Evolutionary conservation across 1,284 basidiomycete genomes (phyloP).

Genomic region (Phellopilus nigrolimitatus): DNA sequence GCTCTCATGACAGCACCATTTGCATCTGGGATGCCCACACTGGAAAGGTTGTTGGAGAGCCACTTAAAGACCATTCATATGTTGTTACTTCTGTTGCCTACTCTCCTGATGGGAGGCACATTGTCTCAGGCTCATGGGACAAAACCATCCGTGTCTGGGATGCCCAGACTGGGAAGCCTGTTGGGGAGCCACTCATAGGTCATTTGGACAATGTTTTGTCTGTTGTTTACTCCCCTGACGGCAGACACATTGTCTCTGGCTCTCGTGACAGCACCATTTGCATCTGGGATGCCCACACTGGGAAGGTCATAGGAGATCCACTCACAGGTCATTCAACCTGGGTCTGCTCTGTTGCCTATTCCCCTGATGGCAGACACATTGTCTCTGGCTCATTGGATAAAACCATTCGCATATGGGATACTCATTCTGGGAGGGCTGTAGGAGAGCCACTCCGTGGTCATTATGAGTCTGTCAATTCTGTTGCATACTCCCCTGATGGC

Average conservation of each 20-base stretch:
- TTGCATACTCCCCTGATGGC: too few relatives aligned
- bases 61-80: conserved; percentile 99
- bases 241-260: too few relatives aligned
- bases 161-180: conserved; percentile 24
- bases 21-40: conserved; percentile 99
- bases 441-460: too few relatives aligned
- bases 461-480: too few relatives aligned
- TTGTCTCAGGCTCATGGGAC: conserved; percentile 72
- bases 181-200: background rate
- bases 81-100: conserved; percentile 96
- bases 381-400: background rate
- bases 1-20: conserved; percentile 98
- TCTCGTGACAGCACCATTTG: too few relatives aligned
- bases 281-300: too few relatives aligned
- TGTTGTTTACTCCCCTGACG: too few relatives aligned
- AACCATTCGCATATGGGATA: background rate
- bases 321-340: too few relatives aligned
- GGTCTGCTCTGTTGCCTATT: conserved; percentile 75
- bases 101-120: conserved; percentile 85
- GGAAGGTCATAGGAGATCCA: too few relatives aligned
- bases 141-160: conserved; percentile 85
- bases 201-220: too few relatives aligned
- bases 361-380: conserved; percentile 29
- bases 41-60: conserved; percentile 92
- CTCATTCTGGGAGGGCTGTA: too few relatives aligned